Conservation (phyloP, 192 early-diverging fungal genomes). For the Phlyctochytrium bullatum region DNA sequence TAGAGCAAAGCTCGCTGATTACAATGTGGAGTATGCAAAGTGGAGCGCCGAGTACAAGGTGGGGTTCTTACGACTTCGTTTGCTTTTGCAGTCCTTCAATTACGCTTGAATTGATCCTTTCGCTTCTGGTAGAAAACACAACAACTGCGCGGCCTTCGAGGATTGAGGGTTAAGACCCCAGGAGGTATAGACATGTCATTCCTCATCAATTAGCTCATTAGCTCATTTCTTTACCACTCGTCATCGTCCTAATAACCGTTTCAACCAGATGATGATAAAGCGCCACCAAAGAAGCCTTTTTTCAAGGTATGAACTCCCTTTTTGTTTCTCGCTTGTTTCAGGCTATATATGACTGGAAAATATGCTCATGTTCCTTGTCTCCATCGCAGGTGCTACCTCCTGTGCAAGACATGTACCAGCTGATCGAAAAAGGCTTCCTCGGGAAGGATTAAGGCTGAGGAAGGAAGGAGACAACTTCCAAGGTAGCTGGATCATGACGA, state of each 20-base stretch:
- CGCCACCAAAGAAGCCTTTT: slow-evolving; percentile 34
- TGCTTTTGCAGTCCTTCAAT: not conserved
- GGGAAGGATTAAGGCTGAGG: too few species aligned
- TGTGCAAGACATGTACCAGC: slow-evolving; percentile 29
- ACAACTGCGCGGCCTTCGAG: not conserved
- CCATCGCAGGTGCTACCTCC: slow-evolving; percentile 47
- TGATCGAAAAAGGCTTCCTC: slow-evolving; percentile 48
- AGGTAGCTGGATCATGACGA: too few species aligned
- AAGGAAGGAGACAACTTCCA: too few species aligned
- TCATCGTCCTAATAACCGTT: too few species aligned
- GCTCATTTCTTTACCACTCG: not conserved
- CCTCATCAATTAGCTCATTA: not conserved
- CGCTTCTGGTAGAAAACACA: slow-evolving; percentile 5
- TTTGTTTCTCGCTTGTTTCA: not conserved
- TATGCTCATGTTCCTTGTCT: too few species aligned
- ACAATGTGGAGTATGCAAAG: slow-evolving; percentile 26
- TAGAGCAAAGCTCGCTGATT: slow-evolving; percentile 20
- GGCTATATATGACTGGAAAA: slow-evolving; percentile 1
- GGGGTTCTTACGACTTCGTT: not conserved
- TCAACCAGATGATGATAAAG: slow-evolving; percentile 24
- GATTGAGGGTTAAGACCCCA: not conserved
- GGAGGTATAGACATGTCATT: not conserved
- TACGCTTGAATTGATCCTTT: slow-evolving; percentile 1
- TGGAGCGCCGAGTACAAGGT: slow-evolving; percentile 9
- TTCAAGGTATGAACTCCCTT: slow-evolving; percentile 39